Evolutionary conservation across 164 flowering plant species (phyloP).

Genomic region (Liriodendron chinense): DNA sequence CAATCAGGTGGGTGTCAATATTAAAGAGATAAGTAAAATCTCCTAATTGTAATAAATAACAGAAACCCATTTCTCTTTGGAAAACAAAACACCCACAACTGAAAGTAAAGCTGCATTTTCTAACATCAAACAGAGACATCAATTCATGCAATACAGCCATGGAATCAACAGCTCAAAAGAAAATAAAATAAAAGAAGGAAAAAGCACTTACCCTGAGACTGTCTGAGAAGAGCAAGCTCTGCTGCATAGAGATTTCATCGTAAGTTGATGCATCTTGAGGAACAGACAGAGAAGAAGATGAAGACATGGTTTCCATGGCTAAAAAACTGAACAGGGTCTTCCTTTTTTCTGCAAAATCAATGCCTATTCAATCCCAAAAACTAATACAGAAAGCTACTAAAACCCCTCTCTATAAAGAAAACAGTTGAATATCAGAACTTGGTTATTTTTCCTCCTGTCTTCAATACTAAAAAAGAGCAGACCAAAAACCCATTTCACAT

Average conservation of each 20-base stretch:
- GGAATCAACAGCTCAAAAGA: background rate
- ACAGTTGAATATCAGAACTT: background rate
- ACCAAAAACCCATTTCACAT: background rate
- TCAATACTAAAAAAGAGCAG: background rate
- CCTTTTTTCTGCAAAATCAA: conserved; percentile 19
- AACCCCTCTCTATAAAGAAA: background rate
- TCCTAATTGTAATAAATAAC: background rate
- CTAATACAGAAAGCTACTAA: background rate
- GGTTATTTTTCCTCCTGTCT: background rate
- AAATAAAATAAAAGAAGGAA: background rate
- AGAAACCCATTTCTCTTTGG: background rate
- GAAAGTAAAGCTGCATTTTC: background rate
- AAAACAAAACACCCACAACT: background rate
- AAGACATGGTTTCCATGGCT: conserved; percentile 43
- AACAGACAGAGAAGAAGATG: conserved; percentile 39
- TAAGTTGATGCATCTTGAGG: conserved; percentile 58
- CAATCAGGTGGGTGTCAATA: background rate
- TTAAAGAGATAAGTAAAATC: too few relatives aligned
- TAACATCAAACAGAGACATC: too few relatives aligned
- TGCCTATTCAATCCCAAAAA: background rate
- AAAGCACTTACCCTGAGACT: conserved; percentile 66
- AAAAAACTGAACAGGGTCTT: conserved; percentile 5
- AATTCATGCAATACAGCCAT: background rate
- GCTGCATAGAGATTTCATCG: conserved; percentile 82
- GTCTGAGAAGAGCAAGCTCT: conserved; percentile 80